phyloP scores from a whole-genome alignment of 2,329 filamentous ascomycete species.

The Zelopaecilomyces penicillatus region DNA sequence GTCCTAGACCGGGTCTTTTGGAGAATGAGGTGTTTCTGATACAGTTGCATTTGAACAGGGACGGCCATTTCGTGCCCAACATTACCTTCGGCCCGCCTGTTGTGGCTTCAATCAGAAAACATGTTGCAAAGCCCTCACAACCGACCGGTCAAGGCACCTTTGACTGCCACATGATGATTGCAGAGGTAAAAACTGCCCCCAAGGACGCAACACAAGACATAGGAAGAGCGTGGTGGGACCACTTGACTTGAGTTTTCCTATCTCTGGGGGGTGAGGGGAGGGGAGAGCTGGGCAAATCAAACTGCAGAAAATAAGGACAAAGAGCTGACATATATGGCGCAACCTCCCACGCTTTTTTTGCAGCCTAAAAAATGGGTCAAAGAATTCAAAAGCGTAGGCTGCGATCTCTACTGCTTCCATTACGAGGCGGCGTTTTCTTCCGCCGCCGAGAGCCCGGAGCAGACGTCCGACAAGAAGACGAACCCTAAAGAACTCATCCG shows the following conservation, averaged over 20 bases:
- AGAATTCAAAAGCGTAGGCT: conserved; percentile 87
- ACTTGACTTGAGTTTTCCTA: background rate
- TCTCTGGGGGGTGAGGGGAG: background rate
- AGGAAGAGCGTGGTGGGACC: too few species aligned
- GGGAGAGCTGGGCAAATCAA: background rate
- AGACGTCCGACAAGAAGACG: conserved; percentile 60
- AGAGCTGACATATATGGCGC: background rate
- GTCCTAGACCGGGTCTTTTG: background rate
- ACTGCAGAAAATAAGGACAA: too few species aligned
- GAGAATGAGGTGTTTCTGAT: conserved; percentile 2
- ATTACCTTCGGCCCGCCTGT: conserved; percentile 95
- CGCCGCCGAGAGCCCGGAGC: conserved; percentile 71
- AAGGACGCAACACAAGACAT: too few species aligned
- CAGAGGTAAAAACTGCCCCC: conserved; percentile 58
- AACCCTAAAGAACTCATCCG: conserved; percentile 76
- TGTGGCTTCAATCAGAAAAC: conserved; percentile 82
- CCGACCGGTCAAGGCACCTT: conserved; percentile 80
- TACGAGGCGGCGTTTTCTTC: conserved; percentile 92
- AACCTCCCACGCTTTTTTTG: background rate
- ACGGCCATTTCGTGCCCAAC: conserved; percentile 97
- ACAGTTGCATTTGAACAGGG: conserved; percentile 46
- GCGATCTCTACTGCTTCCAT: conserved; percentile 99
- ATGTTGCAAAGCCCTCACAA: conserved; percentile 67
- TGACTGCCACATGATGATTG: conserved; percentile 99
- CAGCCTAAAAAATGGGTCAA: conserved; percentile 97